A percentile compares a stretch with the other conserved stretches of the same genome.
Evolutionary conservation across 73 alveolate species (phyloP).

Genomic region (Paramecium sonneborni): DNA sequence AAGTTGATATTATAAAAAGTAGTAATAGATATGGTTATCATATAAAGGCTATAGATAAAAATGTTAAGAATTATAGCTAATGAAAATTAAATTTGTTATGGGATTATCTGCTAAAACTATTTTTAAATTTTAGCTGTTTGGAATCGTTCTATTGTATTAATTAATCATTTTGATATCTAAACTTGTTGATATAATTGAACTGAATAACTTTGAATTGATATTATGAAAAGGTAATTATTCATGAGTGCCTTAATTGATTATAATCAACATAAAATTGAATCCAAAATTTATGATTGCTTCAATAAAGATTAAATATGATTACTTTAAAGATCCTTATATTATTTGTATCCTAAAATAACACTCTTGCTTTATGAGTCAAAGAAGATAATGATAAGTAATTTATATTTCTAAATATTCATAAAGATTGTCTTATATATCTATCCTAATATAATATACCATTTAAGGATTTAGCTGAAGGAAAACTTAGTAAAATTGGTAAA

Average conservation of each 20-base stretch:
- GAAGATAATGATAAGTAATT: background rate
- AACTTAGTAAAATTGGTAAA: background rate
- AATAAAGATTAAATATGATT: too few relatives aligned
- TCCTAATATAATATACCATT: background rate
- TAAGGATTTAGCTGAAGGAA: background rate
- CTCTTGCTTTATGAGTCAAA: background rate
- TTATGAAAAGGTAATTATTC: constrained; percentile 96
- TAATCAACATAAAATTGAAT: constrained; percentile 80
- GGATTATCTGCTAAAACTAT: constrained; percentile 74
- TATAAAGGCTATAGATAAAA: constrained; percentile 88
- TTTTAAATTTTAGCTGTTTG: constrained; percentile 94
- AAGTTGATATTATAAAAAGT: constrained; percentile 75
- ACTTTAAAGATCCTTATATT: background rate
- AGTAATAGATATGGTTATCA: constrained; percentile 98
- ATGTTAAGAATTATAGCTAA: constrained; percentile 89
- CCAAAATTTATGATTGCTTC: background rate
- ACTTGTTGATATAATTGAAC: constrained; percentile 92
- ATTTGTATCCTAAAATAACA: background rate
- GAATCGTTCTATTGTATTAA: constrained; percentile 94
- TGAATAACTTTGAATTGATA: constrained; percentile 92
- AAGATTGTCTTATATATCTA: background rate
- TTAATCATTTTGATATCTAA: constrained; percentile 86
- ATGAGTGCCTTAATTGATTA: constrained; percentile 92
- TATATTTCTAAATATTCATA: background rate
- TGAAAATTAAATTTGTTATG: constrained; percentile 85